Evolutionary conservation across 306 rosid species (phyloP), one percentile per base, ranked within the genome.

Genomic region (Trifolium pratense): DNA sequence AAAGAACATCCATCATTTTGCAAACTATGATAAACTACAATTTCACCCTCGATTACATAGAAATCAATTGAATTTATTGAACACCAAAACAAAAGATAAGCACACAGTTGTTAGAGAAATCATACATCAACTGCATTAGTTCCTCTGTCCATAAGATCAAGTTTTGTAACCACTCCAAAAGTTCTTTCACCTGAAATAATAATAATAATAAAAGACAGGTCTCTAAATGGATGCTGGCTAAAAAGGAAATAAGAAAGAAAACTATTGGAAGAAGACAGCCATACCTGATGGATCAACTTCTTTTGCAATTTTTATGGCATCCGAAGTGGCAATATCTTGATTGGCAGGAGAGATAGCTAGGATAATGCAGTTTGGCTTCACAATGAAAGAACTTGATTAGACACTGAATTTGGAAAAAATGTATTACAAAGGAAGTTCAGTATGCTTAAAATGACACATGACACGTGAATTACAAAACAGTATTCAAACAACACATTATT

Each of bases 271-370:
- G 21, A 69, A 80, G 66, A 77, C 14, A 69, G 39, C 17, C 79
- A 74, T 84, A 93, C 98, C 97, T 85, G 98, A 70, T 56, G 98
- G 97, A 68, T 93, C 98, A 57, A 93, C 98, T 85, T 93, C 98
- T 78, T 79, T 88, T 42, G 97, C 98, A 39, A 93, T 92, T 84
- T 93, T 93, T 80, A 93, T 93, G 56, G 98, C 98, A 80, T 93
- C 98, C 58, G 98, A 93, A n/a, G 98, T 93, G 73, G 98, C 98
- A 83, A 93, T 93, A 93, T 93, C 98, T 91, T 93, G 98, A 87
- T 93, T 93, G 72, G 98, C 98, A 0, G 97, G 98, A 83, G 98
- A 93, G 65, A 93, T 93, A 34, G 98, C 98, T 80, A 93, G 86
- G 87, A 93, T 93, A 84, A 93, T 93, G 94, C 90, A 75, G 81